Evolutionary conservation across 1,284 basidiomycete species (phyloP), one percentile per base, ranked within the genome.

Genomic region (Ganoderma lingzhi): DNA sequence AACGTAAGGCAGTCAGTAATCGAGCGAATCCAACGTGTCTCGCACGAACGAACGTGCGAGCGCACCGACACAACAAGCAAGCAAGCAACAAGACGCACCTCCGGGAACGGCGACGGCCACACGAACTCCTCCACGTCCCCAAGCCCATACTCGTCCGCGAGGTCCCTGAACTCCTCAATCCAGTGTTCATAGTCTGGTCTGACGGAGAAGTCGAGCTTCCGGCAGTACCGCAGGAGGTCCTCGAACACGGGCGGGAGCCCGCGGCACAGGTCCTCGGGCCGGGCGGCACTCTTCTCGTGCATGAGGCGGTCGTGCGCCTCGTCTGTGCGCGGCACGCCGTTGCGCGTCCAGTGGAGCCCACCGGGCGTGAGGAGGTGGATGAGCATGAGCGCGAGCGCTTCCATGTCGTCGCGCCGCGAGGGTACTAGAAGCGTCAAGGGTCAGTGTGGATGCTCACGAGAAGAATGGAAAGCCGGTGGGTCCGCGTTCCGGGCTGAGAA

Each of bases 261-360:
- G 62, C 84, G 84, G 72, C 91, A 93, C n/a, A 93, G 82, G 53
- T 89, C 86, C 73, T 92, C 90, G 39, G 90, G 87, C 0, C 80
- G 81, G 1, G 90, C 86, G 32, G 77, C 78, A 51, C 83, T 82
- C 77, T 93, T 93, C 70, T 87, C 86, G 28, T 84, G 84, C 66
- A 90, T 93, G 37, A 93, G 80, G 1, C 83, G 83, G 48, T 85
- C 82, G 77, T 93, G 91, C 15, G 87, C 88, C 15, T 81, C 83
- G 23, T 89, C 86, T 12, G 88, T 88, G 75, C 90, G 91, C 5
- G 92, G 92, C 6, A 93, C 85, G 14, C 92, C 92, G 70, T 91
- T 90, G 17, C 92, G 85, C 45, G 91, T 93, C 92, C 92, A 93
- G 23, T 86, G 81, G 41, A 93, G 85, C 5, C 92, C 92, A n/a